phyloP scores from a whole-genome alignment of 2,329 filamentous ascomycete species.

The Bretziella fagacearum region DNA sequence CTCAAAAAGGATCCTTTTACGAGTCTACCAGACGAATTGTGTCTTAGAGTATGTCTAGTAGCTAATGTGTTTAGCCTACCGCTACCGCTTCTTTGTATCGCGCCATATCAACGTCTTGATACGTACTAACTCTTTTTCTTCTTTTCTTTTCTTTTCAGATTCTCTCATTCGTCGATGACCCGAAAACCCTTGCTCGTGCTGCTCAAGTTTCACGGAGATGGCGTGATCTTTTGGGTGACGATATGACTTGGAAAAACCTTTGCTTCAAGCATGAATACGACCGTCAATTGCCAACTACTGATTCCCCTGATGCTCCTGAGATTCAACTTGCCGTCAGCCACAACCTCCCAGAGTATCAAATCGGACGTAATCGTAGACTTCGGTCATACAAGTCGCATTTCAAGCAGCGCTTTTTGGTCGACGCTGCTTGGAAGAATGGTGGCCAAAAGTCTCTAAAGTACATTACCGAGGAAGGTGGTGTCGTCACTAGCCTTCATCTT shows the following conservation, averaged over 20 bases:
- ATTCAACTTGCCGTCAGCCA: conserved; percentile 16
- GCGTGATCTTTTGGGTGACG: conserved; percentile 84
- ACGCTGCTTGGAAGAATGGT: conserved; percentile 88
- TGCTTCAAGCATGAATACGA: conserved; percentile 90
- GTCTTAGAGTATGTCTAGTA: conserved; percentile 59
- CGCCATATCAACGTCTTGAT: background rate
- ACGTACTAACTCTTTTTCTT: conserved; percentile 4
- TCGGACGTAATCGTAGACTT: conserved; percentile 35
- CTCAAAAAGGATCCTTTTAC: conserved; percentile 94
- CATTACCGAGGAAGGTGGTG: conserved; percentile 90
- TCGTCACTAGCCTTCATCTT: conserved; percentile 87
- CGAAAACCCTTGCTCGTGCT: conserved; percentile 77
- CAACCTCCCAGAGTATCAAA: conserved; percentile 17
- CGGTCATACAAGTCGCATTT: conserved; percentile 92
- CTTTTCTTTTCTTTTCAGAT: conserved; percentile 40
- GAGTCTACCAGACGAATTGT: conserved; percentile 80
- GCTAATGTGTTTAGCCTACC: conserved; percentile 25
- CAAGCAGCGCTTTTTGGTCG: conserved; percentile 92
- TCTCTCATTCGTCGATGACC: conserved; percentile 91
- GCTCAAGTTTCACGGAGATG: conserved; percentile 93
- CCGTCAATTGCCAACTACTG: conserved; percentile 36
- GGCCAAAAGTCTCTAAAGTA: conserved; percentile 70
- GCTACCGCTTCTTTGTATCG: background rate
- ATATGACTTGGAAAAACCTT: conserved; percentile 95
- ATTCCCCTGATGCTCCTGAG: background rate